A percentile compares a stretch with the other conserved stretches of the same genome.
Evolutionary conservation across 176 grass and related monocot genomes (phyloP).

Genomic region (Avena atlantica): DNA sequence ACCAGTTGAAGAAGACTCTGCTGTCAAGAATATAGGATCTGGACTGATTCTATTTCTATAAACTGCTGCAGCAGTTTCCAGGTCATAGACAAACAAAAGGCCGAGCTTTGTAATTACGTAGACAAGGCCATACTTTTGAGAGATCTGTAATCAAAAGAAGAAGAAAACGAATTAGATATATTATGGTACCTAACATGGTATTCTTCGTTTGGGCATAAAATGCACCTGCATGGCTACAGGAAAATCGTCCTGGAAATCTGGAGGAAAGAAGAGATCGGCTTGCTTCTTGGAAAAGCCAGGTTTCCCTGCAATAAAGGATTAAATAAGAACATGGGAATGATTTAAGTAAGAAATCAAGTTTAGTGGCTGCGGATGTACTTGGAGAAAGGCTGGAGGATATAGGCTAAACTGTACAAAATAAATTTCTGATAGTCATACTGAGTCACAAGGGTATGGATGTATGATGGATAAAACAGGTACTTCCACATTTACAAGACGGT

Average conservation of each 20-base stretch:
- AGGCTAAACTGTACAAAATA: neutral
- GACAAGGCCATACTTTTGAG: conserved; percentile 92
- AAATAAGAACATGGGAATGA: neutral
- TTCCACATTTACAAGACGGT: neutral
- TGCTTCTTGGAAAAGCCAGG: conserved; percentile 97
- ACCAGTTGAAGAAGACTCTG: conserved; percentile 79
- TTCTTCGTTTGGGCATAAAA: neutral
- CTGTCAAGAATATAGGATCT: conserved; percentile 96
- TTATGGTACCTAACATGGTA: neutral
- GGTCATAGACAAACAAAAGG: conserved; percentile 95
- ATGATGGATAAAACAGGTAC: conserved; percentile 12
- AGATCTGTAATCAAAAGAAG: conserved; percentile 64
- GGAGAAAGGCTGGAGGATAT: neutral
- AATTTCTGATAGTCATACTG: neutral
- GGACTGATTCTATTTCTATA: conserved; percentile 99
- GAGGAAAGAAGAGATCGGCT: conserved; percentile 93
- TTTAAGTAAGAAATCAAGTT: neutral
- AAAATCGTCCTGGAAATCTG: conserved; percentile 97
- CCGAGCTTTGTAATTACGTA: conserved; percentile 99
- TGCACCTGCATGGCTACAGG: conserved; percentile 96
- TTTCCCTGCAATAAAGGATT: conserved; percentile 62
- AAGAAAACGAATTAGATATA: conserved; percentile 41
- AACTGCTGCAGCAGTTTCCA: conserved; percentile 92
- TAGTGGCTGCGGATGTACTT: neutral
- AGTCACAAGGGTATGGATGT: neutral